Conservation (phyloP, 2,329 filamentous ascomycete species). For the Sordariomycetes sp. region DNA sequence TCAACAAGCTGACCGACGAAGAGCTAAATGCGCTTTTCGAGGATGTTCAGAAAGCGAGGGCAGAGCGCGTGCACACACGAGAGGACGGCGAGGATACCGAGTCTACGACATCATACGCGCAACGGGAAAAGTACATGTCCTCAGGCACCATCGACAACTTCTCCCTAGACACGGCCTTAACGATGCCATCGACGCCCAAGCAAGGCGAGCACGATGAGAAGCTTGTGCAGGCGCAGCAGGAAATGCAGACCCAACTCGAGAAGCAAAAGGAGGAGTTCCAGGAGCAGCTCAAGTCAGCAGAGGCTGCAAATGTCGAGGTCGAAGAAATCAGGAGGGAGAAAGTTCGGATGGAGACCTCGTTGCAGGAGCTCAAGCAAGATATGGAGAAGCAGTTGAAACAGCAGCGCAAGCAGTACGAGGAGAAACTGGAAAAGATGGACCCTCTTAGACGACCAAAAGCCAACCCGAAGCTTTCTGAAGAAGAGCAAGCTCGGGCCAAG, state of each 20-base stretch:
- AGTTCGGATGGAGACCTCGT: slow-evolving; percentile 70
- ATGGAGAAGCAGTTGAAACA: slow-evolving; percentile 80
- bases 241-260: slow-evolving; percentile 75
- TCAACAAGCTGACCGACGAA: slow-evolving; percentile 82
- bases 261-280: slow-evolving; percentile 77
- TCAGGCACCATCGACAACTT: slow-evolving; percentile 94
- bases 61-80: slow-evolving; percentile 60
- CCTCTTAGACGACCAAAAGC: slow-evolving; percentile 52
- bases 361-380: slow-evolving; percentile 71
- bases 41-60: slow-evolving; percentile 81
- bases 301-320: slow-evolving; percentile 67
- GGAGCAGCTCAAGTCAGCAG: slow-evolving; percentile 65
- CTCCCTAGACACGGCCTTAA: slow-evolving; percentile 86
- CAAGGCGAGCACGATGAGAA: slow-evolving; percentile 68
- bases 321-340: slow-evolving; percentile 82
- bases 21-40: slow-evolving; percentile 91
- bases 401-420: slow-evolving; percentile 78
- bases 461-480: slow-evolving; percentile 57
- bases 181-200: slow-evolving; percentile 86
- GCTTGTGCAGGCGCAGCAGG: slow-evolving; percentile 66
- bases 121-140: slow-evolving; percentile 91
- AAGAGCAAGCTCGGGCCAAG: slow-evolving; percentile 63
- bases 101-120: slow-evolving; percentile 76
- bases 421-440: slow-evolving; percentile 69
- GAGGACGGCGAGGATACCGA: slow-evolving; percentile 87